A percentile compares a stretch with the other conserved stretches of the same genome.
These are phyloP conservation scores for Eucalyptus dawsonii DNA, from an alignment of 345 rosid genomes.

Conservation along the genomic window DNA sequence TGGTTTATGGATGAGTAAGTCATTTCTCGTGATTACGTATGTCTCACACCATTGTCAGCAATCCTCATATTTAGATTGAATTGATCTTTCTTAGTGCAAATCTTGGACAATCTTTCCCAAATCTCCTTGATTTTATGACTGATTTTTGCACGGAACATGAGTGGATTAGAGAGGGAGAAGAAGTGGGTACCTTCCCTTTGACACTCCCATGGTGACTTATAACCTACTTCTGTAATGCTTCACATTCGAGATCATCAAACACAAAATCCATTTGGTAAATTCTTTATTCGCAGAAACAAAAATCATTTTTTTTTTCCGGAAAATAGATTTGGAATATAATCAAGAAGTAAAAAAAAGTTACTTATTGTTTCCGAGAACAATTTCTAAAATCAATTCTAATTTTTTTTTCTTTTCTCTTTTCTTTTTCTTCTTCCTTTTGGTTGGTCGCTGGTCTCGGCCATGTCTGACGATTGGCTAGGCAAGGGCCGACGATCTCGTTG, in stretches of 20 bases:
- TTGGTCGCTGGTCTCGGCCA: accelerated
- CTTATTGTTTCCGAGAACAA: too few species aligned
- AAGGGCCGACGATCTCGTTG: accelerated
- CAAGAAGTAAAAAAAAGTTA: too few species aligned
- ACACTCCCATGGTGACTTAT: not conserved
- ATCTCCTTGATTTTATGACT: not conserved
- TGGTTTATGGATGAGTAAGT: not conserved
- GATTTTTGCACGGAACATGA: not conserved
- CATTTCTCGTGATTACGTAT: not conserved
- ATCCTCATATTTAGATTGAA: not conserved
- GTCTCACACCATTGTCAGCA: not conserved
- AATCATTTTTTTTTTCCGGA: too few species aligned
- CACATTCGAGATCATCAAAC: not conserved
- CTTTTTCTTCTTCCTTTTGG: too few species aligned
- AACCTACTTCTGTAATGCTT: not conserved
- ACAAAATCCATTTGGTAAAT: too few species aligned
- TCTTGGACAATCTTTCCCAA: not conserved
- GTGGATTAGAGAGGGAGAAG: not conserved
- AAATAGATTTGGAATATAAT: too few species aligned
- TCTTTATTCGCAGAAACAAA: accelerated
- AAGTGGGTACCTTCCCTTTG: not conserved
- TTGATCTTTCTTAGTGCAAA: not conserved
- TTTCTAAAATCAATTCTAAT: too few species aligned
- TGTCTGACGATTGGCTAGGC: accelerated
- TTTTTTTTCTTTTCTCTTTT: accelerated